Percentiles rank a stretch among this genome's conserved stretches.
These are phyloP conservation scores for Gomphus sp. DNA, from an alignment of 1,284 basidiomycete species.

Conservation along the genomic window DNA sequence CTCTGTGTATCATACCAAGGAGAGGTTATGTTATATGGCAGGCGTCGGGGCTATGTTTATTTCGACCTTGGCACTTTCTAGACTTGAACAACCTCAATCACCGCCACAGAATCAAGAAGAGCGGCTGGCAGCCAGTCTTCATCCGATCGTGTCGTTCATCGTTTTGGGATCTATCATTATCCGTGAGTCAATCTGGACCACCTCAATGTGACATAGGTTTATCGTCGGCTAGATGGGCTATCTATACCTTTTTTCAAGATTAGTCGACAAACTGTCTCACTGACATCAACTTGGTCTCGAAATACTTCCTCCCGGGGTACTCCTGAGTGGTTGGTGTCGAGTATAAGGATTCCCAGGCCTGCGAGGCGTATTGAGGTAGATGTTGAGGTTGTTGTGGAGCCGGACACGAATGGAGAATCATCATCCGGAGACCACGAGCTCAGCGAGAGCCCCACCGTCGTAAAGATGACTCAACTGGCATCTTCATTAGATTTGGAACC, in stretches of 20 bases:
- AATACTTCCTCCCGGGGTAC: not conserved
- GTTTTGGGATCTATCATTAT: conserved; percentile 77
- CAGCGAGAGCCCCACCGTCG: not conserved
- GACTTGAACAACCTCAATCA: conserved; percentile 48
- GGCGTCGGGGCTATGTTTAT: conserved; percentile 83
- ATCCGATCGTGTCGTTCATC: conserved; percentile 78
- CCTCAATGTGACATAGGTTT: not conserved
- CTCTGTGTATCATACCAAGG: not conserved
- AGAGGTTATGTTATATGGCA: conserved; percentile 28
- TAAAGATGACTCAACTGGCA: not conserved
- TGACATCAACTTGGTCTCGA: conserved; percentile 3
- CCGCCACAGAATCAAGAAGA: conserved; percentile 64
- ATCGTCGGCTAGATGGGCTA: conserved; percentile 53
- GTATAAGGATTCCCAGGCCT: not conserved
- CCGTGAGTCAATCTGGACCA: conserved; percentile 38
- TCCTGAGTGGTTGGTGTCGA: conserved; percentile 6
- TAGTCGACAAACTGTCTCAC: conserved; percentile 28
- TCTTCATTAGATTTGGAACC: not conserved
- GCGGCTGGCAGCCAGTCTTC: conserved; percentile 56
- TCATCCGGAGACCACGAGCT: not conserved
- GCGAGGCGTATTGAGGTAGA: not conserved
- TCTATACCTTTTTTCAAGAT: conserved; percentile 84
- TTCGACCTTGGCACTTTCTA: conserved; percentile 63
- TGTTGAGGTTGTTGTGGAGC: not conserved
- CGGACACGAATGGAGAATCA: not conserved